These are phyloP conservation scores for Vanderwaltozyma polyspora DNA, from an alignment of 805 yeast species.

Conservation along the genomic window DNA sequence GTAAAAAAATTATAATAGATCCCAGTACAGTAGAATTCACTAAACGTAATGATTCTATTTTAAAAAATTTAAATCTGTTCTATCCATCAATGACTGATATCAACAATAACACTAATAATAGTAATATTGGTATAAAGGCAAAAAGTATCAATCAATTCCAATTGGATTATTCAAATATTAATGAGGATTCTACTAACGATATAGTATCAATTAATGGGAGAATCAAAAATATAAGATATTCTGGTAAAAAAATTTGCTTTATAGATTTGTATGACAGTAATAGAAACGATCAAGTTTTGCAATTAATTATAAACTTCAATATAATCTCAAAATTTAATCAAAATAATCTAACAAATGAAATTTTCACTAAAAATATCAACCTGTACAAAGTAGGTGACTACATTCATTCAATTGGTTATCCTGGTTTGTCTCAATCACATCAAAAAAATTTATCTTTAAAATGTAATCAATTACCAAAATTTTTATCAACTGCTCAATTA, in stretches of 20 bases:
- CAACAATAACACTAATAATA: neutral
- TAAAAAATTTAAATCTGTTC: constrained; percentile 6
- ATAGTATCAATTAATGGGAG: constrained; percentile 13
- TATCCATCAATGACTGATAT: constrained; percentile 21
- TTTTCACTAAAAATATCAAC: neutral
- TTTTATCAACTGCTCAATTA: constrained; percentile 59
- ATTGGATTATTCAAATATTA: constrained; percentile 2
- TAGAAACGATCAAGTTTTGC: constrained; percentile 8
- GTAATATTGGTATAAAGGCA: neutral
- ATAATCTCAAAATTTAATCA: neutral
- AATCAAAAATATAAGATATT: constrained; percentile 19
- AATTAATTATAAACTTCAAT: constrained; percentile 19
- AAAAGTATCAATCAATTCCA: constrained; percentile 9
- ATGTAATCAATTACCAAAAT: constrained; percentile 34
- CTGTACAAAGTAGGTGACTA: constrained; percentile 62
- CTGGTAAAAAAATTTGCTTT: constrained; percentile 27
- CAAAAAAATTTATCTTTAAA: constrained; percentile 35
- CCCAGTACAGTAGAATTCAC: constrained; percentile 15
- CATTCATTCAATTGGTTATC: constrained; percentile 52
- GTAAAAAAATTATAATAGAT: constrained; percentile 7
- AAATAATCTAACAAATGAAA: neutral
- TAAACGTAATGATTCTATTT: constrained; percentile 12
- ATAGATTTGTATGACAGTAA: constrained; percentile 18
- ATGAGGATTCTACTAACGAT: constrained; percentile 1
- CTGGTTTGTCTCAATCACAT: constrained; percentile 51